Evolutionary conservation across 1,284 basidiomycete genomes (phyloP).

Genomic region (Chiua sp.): DNA sequence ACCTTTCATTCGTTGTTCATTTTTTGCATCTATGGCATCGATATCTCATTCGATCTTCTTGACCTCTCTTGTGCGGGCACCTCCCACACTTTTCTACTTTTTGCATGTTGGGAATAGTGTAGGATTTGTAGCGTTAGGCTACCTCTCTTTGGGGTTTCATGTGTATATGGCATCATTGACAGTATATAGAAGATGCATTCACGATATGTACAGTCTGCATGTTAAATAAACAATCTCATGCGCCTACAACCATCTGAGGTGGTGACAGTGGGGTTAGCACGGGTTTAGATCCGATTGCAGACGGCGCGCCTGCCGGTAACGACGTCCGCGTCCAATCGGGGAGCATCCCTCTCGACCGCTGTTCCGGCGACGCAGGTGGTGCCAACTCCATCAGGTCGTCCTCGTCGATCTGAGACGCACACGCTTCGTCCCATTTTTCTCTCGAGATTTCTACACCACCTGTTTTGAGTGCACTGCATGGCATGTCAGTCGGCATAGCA

Average conservation of each 20-base stretch:
- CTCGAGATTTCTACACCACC: conserved; percentile 81
- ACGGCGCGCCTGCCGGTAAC: conserved; percentile 64
- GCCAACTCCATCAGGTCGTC: conserved; percentile 46
- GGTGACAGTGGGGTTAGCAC: conserved; percentile 19
- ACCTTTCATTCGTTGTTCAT: background rate
- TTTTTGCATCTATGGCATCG: background rate
- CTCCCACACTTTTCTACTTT: background rate
- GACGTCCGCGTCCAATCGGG: conserved; percentile 82
- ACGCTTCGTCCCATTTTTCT: conserved; percentile 86
- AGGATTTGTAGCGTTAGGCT: conserved; percentile 16
- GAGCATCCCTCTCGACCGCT: conserved; percentile 51
- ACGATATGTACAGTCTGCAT: conserved; percentile 2
- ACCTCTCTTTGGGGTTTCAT: conserved; percentile 8
- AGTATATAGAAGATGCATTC: conserved; percentile 11
- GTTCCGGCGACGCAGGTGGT: conserved; percentile 41
- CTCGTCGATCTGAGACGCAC: conserved; percentile 47
- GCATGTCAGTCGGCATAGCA: background rate
- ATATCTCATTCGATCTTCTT: conserved; percentile 4
- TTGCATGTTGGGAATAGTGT: background rate
- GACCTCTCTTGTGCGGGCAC: conserved; percentile 4
- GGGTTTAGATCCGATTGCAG: conserved; percentile 38
- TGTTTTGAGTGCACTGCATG: conserved; percentile 75
- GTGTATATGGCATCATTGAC: conserved; percentile 6
- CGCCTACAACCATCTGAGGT: conserved; percentile 34
- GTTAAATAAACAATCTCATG: conserved; percentile 20